phyloP scores from a whole-genome alignment of 2,329 filamentous ascomycete species.

The Neonectria punicea region DNA sequence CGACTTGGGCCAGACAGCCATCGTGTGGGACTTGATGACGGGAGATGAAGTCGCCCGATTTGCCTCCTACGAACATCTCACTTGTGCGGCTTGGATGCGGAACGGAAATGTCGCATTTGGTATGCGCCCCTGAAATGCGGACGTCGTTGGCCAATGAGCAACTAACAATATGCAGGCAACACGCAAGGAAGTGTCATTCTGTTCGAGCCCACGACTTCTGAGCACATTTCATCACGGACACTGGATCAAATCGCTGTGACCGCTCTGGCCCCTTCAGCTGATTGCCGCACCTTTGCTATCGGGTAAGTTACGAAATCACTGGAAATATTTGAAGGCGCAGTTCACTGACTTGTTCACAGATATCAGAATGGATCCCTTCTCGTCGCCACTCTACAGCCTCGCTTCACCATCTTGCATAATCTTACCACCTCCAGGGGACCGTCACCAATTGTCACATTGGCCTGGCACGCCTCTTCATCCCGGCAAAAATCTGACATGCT shows the following conservation, averaged over 20 bases:
- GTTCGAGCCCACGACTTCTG: constrained; percentile 92
- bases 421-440: constrained; percentile 85
- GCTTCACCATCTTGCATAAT: constrained; percentile 94
- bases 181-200: constrained; percentile 91
- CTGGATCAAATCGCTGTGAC: constrained; percentile 94
- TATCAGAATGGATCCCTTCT: constrained; percentile 96
- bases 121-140: constrained; percentile 56
- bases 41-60: constrained; percentile 93
- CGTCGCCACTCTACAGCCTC: constrained; percentile 87
- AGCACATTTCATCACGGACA: constrained; percentile 90
- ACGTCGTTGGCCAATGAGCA: constrained; percentile 2
- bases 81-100: constrained; percentile 91
- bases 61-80: constrained; percentile 87
- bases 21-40: constrained; percentile 96
- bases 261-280: constrained; percentile 86
- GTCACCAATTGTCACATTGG: constrained; percentile 85
- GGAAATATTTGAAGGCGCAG: neutral
- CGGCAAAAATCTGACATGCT: constrained; percentile 99
- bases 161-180: constrained; percentile 71
- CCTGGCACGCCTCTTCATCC: constrained; percentile 96
- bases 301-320: constrained; percentile 68
- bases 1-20: constrained; percentile 88
- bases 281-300: constrained; percentile 95
- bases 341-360: constrained; percentile 57
- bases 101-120: constrained; percentile 98